Evolutionary conservation across 345 rosid species (phyloP), one percentile per base, ranked within the genome.

Genomic region (Populus pruinosa): DNA sequence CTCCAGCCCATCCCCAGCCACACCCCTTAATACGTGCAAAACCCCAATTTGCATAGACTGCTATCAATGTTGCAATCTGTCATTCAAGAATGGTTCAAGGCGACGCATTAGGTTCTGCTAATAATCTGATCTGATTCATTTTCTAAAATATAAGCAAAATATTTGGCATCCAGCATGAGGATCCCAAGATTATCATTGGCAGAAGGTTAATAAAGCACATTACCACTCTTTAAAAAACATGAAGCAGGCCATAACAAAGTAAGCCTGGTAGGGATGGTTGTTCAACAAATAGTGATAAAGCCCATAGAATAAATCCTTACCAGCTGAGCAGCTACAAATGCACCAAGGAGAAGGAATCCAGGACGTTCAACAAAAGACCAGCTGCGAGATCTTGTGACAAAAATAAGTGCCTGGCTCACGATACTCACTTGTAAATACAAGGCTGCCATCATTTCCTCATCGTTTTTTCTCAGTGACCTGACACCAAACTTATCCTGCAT

Each of bases 1-100:
- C 96, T 47, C 98, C 98, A 10, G 97, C 96, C 98, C 97, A 94
- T 62, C 94, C 97, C 98, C 97, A 94, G n/a, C 98, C 94, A 2
- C 81, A 64, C 1, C 98, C 97, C 84, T 89, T 14, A 47, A 92
- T 86, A 29, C 68, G 72, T 0, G 98, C 97, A 70, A 94, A 92
- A 36, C 82, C 84, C 97, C 97, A 94, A 33, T 91, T 81, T 10
- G 98, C 97, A 82, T 94, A 91, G 25, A 92, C 98, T 1, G 97
- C 92, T 80, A 94, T 89, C 49, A 90, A 25, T 25, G 97, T 94
- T 1, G 97, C 98, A 2, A 90, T 83, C 98, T 92, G 67, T 47
- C 71, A 27, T 44, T 36, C 6, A 64, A 53, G 25, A 47, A 7
- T 7, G 5, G 69, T 29, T 18, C 17, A 44, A 44, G 1, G 64